phyloP scores from a whole-genome alignment of 1,284 basidiomycete species.

The Malassezia brasiliensis region DNA sequence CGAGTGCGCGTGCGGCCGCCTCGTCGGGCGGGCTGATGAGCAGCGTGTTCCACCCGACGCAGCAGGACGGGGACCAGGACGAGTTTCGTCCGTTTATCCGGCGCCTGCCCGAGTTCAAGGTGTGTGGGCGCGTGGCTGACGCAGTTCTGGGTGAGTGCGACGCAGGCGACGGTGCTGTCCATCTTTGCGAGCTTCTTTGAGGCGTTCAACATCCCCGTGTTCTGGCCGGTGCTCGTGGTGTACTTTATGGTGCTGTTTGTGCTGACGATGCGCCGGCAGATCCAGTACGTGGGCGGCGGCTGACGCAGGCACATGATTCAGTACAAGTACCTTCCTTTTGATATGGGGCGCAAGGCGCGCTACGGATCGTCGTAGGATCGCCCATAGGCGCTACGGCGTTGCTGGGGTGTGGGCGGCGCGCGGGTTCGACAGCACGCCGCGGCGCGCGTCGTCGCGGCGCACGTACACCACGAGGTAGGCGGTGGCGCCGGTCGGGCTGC shows the following conservation, averaged over 20 bases:
- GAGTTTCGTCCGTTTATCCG: constrained; percentile 71
- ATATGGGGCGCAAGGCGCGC: constrained; percentile 67
- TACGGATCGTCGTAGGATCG: constrained; percentile 26
- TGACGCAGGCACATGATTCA: constrained; percentile 85
- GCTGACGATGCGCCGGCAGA: constrained; percentile 50
- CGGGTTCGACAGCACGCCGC: constrained; percentile 16
- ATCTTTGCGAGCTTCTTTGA: constrained; percentile 51
- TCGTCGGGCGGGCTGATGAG: constrained; percentile 34
- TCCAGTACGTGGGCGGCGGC: constrained; percentile 33
- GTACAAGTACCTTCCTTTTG: constrained; percentile 79
- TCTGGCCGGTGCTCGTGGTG: constrained; percentile 91
- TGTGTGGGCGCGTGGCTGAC: constrained; percentile 49
- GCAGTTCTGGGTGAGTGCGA: constrained; percentile 71
- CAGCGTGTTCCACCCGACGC: constrained; percentile 52
- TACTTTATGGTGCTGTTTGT: constrained; percentile 55
- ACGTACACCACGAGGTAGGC: constrained; percentile 46
- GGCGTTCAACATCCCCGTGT: constrained; percentile 85
- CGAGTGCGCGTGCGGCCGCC: constrained; percentile 18
- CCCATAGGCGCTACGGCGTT: neutral
- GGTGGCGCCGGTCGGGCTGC: constrained; percentile 34
- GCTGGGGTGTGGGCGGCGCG: neutral
- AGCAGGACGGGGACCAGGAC: constrained; percentile 36
- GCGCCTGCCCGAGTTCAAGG: constrained; percentile 89
- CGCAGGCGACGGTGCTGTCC: constrained; percentile 73
- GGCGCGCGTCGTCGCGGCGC: constrained; percentile 18